Base-by-base conservation (phyloP, 164 flowering plant genomes). In the Cinnamomum chago region DNA sequence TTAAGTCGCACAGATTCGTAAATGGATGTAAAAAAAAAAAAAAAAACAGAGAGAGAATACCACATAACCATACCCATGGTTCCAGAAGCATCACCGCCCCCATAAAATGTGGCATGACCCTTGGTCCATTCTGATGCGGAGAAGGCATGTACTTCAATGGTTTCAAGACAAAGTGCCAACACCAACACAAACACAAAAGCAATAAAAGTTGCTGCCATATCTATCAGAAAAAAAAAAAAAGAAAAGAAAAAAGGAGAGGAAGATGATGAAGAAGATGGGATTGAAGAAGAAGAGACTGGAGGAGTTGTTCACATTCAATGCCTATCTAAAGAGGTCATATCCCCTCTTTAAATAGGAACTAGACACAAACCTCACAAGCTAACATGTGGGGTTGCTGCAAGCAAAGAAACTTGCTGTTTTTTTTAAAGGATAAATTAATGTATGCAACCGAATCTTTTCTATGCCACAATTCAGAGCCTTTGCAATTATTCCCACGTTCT, bases 21-120 rank as follows among this genome's bases (percentile, higher is more conserved):
- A 73, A 1, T 6, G 14, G 5, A 55, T 17, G n/a, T 2, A 2
- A 14, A 52, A 17, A 15, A 52, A 12, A 13, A 51, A 51, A 3
- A 13, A 52, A 52, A 3, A 24, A 24, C 1, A 3, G 14, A 3
- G 17, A 0, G 5, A 55, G 60, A 3, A 55, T 55, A 15, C 4
- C 60, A 55, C 0, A 3, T 55, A 55, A 3, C n/a, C 20, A 55
- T 55, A 90, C 92, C 97, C 94, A 90, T 88, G 3, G 94, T 90
- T 74, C 94, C 97, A 0, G 94, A 90, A 70, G 92, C 91, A 65
- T 92, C 97, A 25, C 89, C 75, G 7, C 88, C 90, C 2, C 94
- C 94, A 70, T 92, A 92, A 69, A 92, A 92, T 6, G 97, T 92
- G 20, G 97, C 97, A 79, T 92, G 97, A 72, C 80, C 97, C 35